Evolutionary conservation across 352 stramenopile genomes (phyloP), one percentile per base, ranked within the genome.

Genomic region (Pythium aquatile): DNA sequence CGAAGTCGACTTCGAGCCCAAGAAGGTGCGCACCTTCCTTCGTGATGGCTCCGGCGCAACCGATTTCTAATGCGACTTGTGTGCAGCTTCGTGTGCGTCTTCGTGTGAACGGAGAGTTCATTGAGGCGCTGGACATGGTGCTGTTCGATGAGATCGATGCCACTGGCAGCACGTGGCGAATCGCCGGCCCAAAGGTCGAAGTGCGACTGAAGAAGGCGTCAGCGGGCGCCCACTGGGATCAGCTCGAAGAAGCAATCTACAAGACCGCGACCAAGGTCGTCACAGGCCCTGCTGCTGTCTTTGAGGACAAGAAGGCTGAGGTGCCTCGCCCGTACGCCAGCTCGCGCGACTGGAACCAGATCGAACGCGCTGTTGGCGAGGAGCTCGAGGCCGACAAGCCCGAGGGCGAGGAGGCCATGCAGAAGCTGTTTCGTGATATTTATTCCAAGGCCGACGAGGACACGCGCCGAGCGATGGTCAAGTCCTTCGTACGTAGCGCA

Each of bases 381-480:
- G 85, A 96, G 62, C 71, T 96, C 14, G 85, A 94, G 56, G 65
- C 74, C 6, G 90, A 96, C 55, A 97, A 97, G 64, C 89, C 89
- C 7, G 90, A 97, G 65, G 91, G 91, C 51, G 91, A 97, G 53
- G 90, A 96, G 42, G 91, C 90, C 16, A 88, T 97, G 78, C 85
- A 97, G 58, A 94, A 96, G 58, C 83, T 98, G 10, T 98, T 97
- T 70, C 76, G 76, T 29, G 84, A 98, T 77, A 97, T 98, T 76
- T 98, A 97, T 79, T 76, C 82, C 68, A 97, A 97, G 69, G 90
- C 90, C 14, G 85, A 95, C 63, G 86, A 96, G 51, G 92, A 91
- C 64, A 98, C 91, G 61, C 81, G 89, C 42, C 85, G 90, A 17
- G 91, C 91, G 37, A 98, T 98, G 91, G 96, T 96, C 79, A 97